Evolutionary conservation across 192 early-diverging fungal genomes (phyloP), one percentile per base, ranked within the genome.

Genomic region (Gamsiella multidivaricata): DNA sequence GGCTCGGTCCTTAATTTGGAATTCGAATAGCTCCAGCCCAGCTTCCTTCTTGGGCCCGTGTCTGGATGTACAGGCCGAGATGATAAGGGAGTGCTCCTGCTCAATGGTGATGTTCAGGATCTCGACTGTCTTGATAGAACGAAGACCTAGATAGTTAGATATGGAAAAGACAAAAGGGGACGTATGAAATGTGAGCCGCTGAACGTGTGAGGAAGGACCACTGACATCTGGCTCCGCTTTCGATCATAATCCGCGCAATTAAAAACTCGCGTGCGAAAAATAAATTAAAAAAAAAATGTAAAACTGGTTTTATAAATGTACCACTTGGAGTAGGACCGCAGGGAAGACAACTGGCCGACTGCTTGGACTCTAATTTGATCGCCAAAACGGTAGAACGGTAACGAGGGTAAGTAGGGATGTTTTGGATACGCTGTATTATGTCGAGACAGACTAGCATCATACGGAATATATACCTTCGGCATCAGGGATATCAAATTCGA

Each of bases 51-150:
- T 69, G 25, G 54, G 65, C n/a, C 74, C 66, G 7, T 61, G 29
- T 41, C 58, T 69, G 20, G 65, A 22, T 11, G 43, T 34, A 36
- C 65, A 68, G 17, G 60, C 54, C 25, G 74, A 36, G 47, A 78
- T 36, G 3, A 57, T 29, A 3, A 78, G 37, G 0, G 42, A 33
- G 33, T 64, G 28, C 4, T 57, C 65, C 2, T 53, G 43, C 53
- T 64, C 54, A 18, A 69, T 41, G 3, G 45, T 53, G 20, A 78
- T 51, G 46, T 78, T 78, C 47, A 78, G 31, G 51, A 78, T 78
- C 25, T 78, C 74, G 32, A 59, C 45, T 1, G 65, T 78, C 8
- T 41, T 57, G 47, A 78, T 52, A 6, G 51, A 15, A 1, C 66
- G 65, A 6, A 45, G 14, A 29, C 52, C 53, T 56, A 25, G 11